Evolutionary conservation across 257 asterid species (phyloP).

Genomic region (Perilla frutescens): DNA sequence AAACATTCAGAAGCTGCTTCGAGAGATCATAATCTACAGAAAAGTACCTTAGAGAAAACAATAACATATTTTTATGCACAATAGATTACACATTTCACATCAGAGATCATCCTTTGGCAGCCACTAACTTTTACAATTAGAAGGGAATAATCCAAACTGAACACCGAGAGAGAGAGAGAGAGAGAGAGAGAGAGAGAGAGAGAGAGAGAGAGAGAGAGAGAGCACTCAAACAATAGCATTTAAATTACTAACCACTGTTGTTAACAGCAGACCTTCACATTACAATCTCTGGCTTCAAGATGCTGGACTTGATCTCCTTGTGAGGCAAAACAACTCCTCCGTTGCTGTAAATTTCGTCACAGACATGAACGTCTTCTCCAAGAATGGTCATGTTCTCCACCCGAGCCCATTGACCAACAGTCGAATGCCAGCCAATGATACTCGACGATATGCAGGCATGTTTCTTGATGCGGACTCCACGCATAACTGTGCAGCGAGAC

Average conservation of each 20-base stretch:
- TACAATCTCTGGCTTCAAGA: slow-evolving; percentile 88
- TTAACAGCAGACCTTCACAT: slow-evolving; percentile 59
- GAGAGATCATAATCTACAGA: slow-evolving; percentile 15
- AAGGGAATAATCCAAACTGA: slow-evolving; percentile 19
- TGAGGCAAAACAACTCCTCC: slow-evolving; percentile 97
- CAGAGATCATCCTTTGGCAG: slow-evolving; percentile 26
- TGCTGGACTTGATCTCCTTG: slow-evolving; percentile 93
- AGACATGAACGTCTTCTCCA: slow-evolving; percentile 94
- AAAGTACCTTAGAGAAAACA: slow-evolving; percentile 18
- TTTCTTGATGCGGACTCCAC: slow-evolving; percentile 88
- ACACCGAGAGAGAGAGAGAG: background rate
- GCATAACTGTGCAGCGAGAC: slow-evolving; percentile 88
- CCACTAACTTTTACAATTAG: slow-evolving; percentile 41
- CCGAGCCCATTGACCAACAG: slow-evolving; percentile 96
- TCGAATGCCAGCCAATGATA: slow-evolving; percentile 97
- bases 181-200: background rate
- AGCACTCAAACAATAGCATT: background rate
- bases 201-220: background rate
- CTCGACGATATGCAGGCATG: slow-evolving; percentile 85
- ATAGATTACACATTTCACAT: slow-evolving; percentile 42
- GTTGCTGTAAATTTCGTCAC: slow-evolving; percentile 88
- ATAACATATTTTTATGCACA: slow-evolving; percentile 38
- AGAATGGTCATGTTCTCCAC: slow-evolving; percentile 95
- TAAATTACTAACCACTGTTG: slow-evolving; percentile 32
- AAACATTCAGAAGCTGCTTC: slow-evolving; percentile 16